Evolutionary conservation across 2,329 filamentous ascomycete genomes (phyloP).

Genomic region (Exophiala mesophila): DNA sequence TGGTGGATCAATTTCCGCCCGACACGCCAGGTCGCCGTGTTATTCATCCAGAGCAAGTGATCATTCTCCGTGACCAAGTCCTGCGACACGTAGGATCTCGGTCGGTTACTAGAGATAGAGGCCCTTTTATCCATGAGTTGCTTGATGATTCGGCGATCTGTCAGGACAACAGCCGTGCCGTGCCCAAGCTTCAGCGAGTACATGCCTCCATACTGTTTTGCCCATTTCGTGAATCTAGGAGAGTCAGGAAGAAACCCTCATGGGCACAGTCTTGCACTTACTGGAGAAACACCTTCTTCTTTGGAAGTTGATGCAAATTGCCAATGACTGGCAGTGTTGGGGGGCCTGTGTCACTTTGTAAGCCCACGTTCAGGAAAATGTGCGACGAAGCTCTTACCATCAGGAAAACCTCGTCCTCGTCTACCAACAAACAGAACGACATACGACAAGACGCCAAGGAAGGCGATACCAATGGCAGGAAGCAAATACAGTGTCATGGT

Average conservation of each 20-base stretch:
- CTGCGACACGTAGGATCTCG: slow-evolving; percentile 23
- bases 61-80: slow-evolving; percentile 18
- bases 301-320: slow-evolving; percentile 42
- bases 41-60: slow-evolving; percentile 20
- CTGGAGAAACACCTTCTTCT: slow-evolving; percentile 30
- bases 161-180: slow-evolving; percentile 38
- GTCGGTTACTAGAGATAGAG: slow-evolving; percentile 40
- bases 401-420: slow-evolving; percentile 1
- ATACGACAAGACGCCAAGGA: neutral
- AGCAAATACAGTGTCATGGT: too few species aligned
- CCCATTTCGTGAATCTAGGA: slow-evolving; percentile 41
- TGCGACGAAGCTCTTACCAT: neutral
- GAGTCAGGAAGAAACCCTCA: slow-evolving; percentile 22
- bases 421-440: neutral
- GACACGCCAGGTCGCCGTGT: slow-evolving; percentile 17
- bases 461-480: too few species aligned
- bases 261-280: slow-evolving; percentile 24
- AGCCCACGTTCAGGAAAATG: too few species aligned
- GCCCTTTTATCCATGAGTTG: slow-evolving; percentile 43
- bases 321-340: slow-evolving; percentile 44
- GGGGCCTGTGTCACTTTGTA: too few species aligned
- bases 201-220: slow-evolving; percentile 39
- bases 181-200: slow-evolving; percentile 40
- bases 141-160: slow-evolving; percentile 37
- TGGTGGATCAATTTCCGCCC: slow-evolving; percentile 42